Base-by-base conservation (phyloP, 768 basidiomycete genomes). In the Russula sp. region DNA sequence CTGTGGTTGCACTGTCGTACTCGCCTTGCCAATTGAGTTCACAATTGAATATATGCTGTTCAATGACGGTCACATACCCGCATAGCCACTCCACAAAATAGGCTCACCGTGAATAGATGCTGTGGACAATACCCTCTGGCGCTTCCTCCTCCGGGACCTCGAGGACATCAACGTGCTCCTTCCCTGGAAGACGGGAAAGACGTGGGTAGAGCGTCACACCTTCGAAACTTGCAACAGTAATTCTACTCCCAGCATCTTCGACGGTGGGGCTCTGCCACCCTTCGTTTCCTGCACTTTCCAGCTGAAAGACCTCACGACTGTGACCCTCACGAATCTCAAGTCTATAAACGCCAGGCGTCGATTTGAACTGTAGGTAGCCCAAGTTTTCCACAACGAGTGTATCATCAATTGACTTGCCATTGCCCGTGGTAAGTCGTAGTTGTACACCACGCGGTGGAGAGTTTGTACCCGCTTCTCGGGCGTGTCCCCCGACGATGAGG, bases 341-440 rank as follows among this genome's bases (percentile, higher is more conserved):
- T 52, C 81, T 79, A 78, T 89, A 95, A 0, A 91, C 86, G 1
- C 97, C 97, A 0, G 97, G 97, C 59, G 83, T 89, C 1, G 91
- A 89, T 73, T 93, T 94, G 78, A 98, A 94, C 72, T 99, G 97
- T 60, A 98, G 77, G 75, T 99, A 99, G 2, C 97, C 97, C 6
- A 98, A 78, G 72, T 98, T 99, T 5, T 90, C 93, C 60, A 97
- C 92, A 44, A 98, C 88, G 63, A 87, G 89, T 0, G 97, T 98
- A 69, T 97, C 94, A 8, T 90, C 92, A 16, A 95, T 78, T 2
- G 77, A 71, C 2, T 66, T 73, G 11, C 70, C 71, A 57, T 78
- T 72, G 5, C 81, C 76, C 1, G 70, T 77, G 3, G 83, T 78
- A 1, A 99, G 83, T 71, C 97, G 89, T 2, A 99, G 82, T 69